Percentiles rank a stretch among this genome's conserved stretches.
Conservation (phyloP, 306 rosid genomes). For the Lathyrus sativus region DNA sequence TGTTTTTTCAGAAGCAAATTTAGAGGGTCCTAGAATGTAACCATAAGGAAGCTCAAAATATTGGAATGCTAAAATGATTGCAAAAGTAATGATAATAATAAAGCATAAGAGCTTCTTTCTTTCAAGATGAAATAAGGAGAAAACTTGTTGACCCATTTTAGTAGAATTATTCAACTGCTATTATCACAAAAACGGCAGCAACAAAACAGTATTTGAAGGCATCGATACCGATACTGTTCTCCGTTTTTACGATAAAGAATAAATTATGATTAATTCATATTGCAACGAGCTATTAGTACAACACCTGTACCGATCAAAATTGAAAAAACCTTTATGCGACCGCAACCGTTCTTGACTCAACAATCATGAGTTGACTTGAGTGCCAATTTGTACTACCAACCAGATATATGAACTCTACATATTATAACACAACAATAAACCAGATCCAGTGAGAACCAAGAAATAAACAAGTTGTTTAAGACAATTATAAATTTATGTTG, state of each 20-base stretch:
- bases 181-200: too few relatives aligned
- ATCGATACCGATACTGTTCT: too few relatives aligned
- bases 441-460: constrained; percentile 37
- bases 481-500: too few relatives aligned
- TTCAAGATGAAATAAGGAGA: constrained; percentile 48
- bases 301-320: too few relatives aligned
- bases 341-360: not conserved
- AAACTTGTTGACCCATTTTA: constrained; percentile 61
- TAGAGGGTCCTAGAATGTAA: constrained; percentile 16
- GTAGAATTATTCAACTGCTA: not conserved
- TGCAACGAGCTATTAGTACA: too few relatives aligned
- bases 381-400: too few relatives aligned
- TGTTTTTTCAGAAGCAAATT: too few relatives aligned
- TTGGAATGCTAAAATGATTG: constrained; percentile 52
- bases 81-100: constrained; percentile 50
- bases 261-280: too few relatives aligned
- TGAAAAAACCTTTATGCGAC: too few relatives aligned
- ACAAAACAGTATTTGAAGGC: too few relatives aligned
- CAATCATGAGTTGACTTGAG: constrained; percentile 31
- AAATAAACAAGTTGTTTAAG: too few relatives aligned
- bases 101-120: constrained; percentile 60
- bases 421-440: not conserved
- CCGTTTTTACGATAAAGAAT: too few relatives aligned
- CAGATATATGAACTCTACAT: not conserved
- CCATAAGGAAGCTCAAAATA: constrained; percentile 58